Evolutionary conservation across 352 stramenopile genomes (phyloP), one percentile per base, ranked within the genome.

Genomic region (Phytophthora gonapodyides): DNA sequence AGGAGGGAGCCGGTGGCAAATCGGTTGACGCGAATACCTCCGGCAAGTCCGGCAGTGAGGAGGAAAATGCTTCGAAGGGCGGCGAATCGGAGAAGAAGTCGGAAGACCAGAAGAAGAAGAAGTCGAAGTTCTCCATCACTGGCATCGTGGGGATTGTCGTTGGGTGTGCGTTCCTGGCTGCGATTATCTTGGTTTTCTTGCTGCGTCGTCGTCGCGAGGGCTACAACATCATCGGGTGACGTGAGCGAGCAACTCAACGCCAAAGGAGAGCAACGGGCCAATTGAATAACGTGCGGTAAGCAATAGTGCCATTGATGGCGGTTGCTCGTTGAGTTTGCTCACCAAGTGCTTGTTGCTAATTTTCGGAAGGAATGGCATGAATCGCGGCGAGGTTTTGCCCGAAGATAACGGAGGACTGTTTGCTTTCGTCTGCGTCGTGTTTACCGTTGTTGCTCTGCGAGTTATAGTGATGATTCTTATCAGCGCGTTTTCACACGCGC

Each of bases 171-270:
- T 81, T 89, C 16, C 36, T 86, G 10, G 56, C 71, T 10, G 71
- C 60, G 5, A 62, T 91, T 9, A 41, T 82, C 7, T 70, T 75
- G 4, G 37, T 80, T 0, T 76, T 76, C 46, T 36, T 92, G 33
- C 41, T 78, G 17, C 72, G 63, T 34, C 69, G 69, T 35, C 75
- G 76, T 21, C 79, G 62, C 19, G 49, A 47, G 15, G 82, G 77
- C 2, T 92, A 92, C 49, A 73, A 82, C 5, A 57, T 67, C 2
- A 82, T 90, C 31, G 24, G 60, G 34, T 86, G 57, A 77, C 11
- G 34, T 61, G 27, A 5, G 10, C 17, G 34, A 8, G 33, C 7
- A 33, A 34, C 10, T 8, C 37, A 17, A n/a, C 30, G 47, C 10
- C 38, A 38, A 38, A 37, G 36, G 24, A 57, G 51, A 50, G 37